These are phyloP conservation scores for Sphaerostilbella broomeana DNA, from an alignment of 2,329 filamentous ascomycete species.

Conservation along the genomic window DNA sequence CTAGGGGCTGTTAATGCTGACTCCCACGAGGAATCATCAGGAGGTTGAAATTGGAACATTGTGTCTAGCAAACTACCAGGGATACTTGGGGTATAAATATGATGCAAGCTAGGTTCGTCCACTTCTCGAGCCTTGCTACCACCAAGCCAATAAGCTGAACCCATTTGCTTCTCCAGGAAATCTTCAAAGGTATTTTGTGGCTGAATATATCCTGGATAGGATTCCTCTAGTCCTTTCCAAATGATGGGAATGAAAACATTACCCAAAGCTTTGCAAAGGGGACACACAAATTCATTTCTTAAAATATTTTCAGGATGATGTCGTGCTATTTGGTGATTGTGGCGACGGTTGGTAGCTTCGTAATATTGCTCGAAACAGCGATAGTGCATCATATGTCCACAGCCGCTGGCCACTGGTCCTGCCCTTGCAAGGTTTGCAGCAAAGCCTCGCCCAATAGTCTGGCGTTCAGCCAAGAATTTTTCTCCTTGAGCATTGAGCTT, in stretches of 20 bases:
- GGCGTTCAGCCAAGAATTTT: constrained; percentile 65
- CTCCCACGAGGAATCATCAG: constrained; percentile 36
- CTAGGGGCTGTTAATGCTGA: constrained; percentile 32
- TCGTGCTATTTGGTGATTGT: constrained; percentile 86
- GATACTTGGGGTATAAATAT: constrained; percentile 30
- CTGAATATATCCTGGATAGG: constrained; percentile 67
- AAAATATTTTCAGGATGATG: constrained; percentile 81
- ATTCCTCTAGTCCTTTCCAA: constrained; percentile 88
- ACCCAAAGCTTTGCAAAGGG: constrained; percentile 90
- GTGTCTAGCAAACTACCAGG: constrained; percentile 32
- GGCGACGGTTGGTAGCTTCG: constrained; percentile 73
- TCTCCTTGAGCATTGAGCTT: constrained; percentile 70
- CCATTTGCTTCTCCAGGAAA: constrained; percentile 59
- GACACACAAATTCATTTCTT: constrained; percentile 88
- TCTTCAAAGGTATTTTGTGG: constrained; percentile 55
- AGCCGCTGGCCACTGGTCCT: constrained; percentile 82
- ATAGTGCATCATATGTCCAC: constrained; percentile 98
- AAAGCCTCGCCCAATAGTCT: constrained; percentile 86
- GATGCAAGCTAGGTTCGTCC: constrained; percentile 24
- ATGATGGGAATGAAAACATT: constrained; percentile 93
- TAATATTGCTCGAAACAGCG: constrained; percentile 91
- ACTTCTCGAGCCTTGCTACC: constrained; percentile 32
- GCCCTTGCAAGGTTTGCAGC: constrained; percentile 57
- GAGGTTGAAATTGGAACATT: constrained; percentile 31
- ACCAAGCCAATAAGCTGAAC: constrained; percentile 35